A percentile compares a stretch with the other conserved stretches of the same genome.
phyloP scores from a whole-genome alignment of 148 eudicot genomes.

The Nepenthes mirabilis region DNA sequence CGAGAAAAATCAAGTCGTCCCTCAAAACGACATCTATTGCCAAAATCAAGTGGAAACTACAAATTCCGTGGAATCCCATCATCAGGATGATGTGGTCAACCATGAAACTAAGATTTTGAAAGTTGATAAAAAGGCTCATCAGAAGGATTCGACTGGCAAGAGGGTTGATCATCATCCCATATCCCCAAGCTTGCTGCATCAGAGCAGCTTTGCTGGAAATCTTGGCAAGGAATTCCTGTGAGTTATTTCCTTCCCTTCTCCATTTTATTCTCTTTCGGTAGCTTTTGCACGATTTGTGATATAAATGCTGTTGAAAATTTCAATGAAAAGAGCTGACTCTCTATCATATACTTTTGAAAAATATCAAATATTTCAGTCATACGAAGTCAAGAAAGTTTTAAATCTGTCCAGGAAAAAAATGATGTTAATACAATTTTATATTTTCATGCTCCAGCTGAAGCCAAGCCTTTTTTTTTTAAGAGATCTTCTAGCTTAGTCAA shows the following conservation, averaged over 20 bases:
- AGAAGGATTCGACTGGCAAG: constrained; percentile 40
- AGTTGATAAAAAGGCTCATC: constrained; percentile 36
- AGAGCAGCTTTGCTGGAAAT: constrained; percentile 35
- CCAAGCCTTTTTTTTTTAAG: no score
- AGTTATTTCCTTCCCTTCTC: constrained; percentile 12
- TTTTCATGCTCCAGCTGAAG: no score
- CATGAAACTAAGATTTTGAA: constrained; percentile 55
- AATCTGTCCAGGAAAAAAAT: no score
- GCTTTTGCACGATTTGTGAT: not conserved
- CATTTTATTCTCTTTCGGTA: not conserved
- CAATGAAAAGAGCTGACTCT: not conserved
- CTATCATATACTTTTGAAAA: not conserved
- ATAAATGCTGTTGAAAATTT: not conserved
- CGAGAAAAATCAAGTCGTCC: constrained; percentile 70
- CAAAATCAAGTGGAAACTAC: constrained; percentile 25
- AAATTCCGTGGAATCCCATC: constrained; percentile 35
- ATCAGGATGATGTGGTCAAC: constrained; percentile 69
- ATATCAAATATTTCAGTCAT: no score
- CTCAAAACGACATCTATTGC: constrained; percentile 44
- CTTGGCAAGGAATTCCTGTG: constrained; percentile 62
- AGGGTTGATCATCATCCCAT: constrained; percentile 43
- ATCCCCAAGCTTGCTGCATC: constrained; percentile 85
- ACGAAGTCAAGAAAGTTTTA: no score
- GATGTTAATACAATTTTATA: no score
- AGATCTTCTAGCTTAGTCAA: no score